phyloP scores from a whole-genome alignment of 176 grass and related monocot species.

The Oryza australiensis region DNA sequence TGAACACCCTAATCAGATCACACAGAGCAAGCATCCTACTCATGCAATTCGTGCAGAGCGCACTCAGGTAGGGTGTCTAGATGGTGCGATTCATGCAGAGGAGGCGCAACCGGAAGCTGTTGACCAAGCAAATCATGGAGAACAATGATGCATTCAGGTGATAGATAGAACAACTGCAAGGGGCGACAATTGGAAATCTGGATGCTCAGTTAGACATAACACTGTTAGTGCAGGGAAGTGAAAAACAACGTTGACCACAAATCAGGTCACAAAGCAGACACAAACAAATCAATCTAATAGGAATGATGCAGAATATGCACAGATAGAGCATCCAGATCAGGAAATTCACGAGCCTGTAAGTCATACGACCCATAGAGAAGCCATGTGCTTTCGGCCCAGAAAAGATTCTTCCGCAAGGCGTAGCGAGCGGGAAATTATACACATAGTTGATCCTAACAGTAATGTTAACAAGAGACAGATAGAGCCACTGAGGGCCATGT shows the following conservation, averaged over 20 bases:
- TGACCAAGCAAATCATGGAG: constrained; percentile 5
- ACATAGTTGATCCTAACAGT: background rate
- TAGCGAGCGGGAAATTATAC: background rate
- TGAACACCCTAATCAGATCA: background rate
- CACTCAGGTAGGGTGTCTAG: background rate
- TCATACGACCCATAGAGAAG: background rate
- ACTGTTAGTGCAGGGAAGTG: background rate
- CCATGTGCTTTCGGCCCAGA: constrained; percentile 1
- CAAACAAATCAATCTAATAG: constrained; percentile 2
- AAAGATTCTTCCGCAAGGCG: constrained; percentile 1
- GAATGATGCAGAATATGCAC: background rate
- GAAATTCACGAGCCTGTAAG: constrained; percentile 5
- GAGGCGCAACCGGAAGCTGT: background rate
- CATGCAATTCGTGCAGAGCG: background rate
- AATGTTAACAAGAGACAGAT: constrained; percentile 21
- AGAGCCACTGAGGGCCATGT: constrained; percentile 13
- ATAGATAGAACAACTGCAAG: background rate
- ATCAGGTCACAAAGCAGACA: background rate
- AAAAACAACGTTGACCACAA: no score
- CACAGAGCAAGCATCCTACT: background rate
- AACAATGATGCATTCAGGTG: background rate
- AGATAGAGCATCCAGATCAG: background rate
- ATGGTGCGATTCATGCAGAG: background rate
- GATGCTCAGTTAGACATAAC: constrained; percentile 10
- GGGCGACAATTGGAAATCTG: background rate